Percentiles rank a stretch among this genome's conserved stretches.
phyloP scores from a whole-genome alignment of 148 eudicot species.

The Rhododendron ovatum region DNA sequence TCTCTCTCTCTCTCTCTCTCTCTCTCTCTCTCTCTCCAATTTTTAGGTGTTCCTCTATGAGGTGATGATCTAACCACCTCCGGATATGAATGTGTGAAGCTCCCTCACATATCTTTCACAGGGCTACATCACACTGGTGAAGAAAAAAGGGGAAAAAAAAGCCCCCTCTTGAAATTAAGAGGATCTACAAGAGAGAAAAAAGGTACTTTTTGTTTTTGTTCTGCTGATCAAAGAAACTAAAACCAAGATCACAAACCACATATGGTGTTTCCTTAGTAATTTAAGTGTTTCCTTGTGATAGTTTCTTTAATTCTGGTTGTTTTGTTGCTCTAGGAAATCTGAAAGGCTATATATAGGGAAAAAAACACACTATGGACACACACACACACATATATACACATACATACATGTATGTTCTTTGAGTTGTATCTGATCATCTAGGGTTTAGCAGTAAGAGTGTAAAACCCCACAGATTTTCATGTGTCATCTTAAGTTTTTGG shows the following conservation, averaged over 20 bases:
- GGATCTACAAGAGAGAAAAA: neutral
- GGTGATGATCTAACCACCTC: neutral
- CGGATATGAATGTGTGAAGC: conserved; percentile 7
- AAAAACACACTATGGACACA: neutral
- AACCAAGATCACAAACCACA: neutral
- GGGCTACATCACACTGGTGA: neutral
- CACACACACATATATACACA: neutral
- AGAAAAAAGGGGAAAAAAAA: neutral
- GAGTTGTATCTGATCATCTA: neutral
- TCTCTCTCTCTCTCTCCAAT: conserved; percentile 11
- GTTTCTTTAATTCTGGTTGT: neutral
- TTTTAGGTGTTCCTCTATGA: conserved; percentile 40
- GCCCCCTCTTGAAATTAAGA: neutral
- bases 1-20: conserved; percentile 1
- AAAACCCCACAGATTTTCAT: neutral
- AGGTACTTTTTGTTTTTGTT: conserved; percentile 13
- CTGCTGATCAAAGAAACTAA: conserved; percentile 9
- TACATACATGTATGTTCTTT: neutral
- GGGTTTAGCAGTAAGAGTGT: neutral
- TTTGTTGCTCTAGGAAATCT: neutral
- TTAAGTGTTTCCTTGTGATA: neutral
- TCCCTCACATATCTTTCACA: neutral
- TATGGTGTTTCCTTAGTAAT: neutral
- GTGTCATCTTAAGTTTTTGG: neutral
- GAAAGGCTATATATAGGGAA: neutral